These are phyloP conservation scores for Paecilomyces fulvus DNA, from an alignment of 2,329 filamentous ascomycete genomes.

Conservation along the genomic window DNA sequence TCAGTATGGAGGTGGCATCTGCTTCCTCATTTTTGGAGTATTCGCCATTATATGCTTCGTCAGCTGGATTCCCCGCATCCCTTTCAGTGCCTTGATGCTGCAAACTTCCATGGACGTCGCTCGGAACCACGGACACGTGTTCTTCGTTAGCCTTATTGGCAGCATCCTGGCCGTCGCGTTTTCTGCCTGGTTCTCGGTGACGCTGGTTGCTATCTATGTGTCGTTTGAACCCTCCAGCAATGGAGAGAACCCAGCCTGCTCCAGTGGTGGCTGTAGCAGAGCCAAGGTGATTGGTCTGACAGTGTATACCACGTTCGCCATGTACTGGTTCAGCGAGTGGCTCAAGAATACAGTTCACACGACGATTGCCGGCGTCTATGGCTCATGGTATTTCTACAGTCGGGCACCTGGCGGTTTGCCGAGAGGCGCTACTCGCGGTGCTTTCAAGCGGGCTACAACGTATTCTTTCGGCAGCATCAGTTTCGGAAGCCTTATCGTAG, in stretches of 20 bases:
- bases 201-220: slow-evolving; percentile 76
- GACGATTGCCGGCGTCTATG: slow-evolving; percentile 80
- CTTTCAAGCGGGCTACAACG: slow-evolving; percentile 70
- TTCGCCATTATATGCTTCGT: slow-evolving; percentile 78
- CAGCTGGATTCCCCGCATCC: slow-evolving; percentile 82
- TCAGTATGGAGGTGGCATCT: slow-evolving; percentile 77
- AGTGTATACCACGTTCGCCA: slow-evolving; percentile 81
- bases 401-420: slow-evolving; percentile 58
- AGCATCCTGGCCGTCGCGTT: slow-evolving; percentile 68
- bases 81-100: slow-evolving; percentile 84
- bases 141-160: slow-evolving; percentile 74
- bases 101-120: slow-evolving; percentile 78
- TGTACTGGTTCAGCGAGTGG: slow-evolving; percentile 91
- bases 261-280: slow-evolving; percentile 56
- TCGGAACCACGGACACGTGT: slow-evolving; percentile 76
- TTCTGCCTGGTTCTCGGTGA: slow-evolving; percentile 77
- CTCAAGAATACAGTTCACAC: slow-evolving; percentile 90
- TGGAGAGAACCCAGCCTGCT: slow-evolving; percentile 46
- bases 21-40: slow-evolving; percentile 73
- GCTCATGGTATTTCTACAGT: slow-evolving; percentile 81
- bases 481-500: slow-evolving; percentile 75
- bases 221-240: slow-evolving; percentile 59
- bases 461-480: slow-evolving; percentile 90
- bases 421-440: slow-evolving; percentile 70
- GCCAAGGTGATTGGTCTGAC: slow-evolving; percentile 76